Conservation (phyloP, 768 basidiomycete genomes). For the Suillus clintonianus region DNA sequence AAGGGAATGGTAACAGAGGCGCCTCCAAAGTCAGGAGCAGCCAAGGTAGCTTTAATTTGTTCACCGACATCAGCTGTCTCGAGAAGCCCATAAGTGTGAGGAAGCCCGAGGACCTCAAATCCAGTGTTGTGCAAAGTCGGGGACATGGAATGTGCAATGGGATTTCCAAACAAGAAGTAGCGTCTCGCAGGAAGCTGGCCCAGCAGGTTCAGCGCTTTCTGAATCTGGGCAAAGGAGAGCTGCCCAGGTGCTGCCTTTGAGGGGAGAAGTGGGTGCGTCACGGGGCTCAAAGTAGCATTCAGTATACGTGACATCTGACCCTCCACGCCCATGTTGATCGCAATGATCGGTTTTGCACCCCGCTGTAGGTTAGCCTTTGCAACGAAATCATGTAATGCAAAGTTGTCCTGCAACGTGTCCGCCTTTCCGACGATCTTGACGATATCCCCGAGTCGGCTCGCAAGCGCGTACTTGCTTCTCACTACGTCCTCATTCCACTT, state of each 20-base stretch:
- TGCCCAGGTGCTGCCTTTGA: slow-evolving; percentile 91
- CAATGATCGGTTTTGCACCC: slow-evolving; percentile 79
- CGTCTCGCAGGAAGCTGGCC: slow-evolving; percentile 73
- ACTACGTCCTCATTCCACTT: slow-evolving; percentile 74
- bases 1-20: slow-evolving; percentile 96
- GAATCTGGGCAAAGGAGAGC: slow-evolving; percentile 84
- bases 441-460: slow-evolving; percentile 76
- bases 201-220: slow-evolving; percentile 75
- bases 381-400: slow-evolving; percentile 74
- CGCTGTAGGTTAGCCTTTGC: slow-evolving; percentile 42
- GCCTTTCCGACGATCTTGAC: slow-evolving; percentile 94
- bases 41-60: slow-evolving; percentile 62
- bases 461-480: slow-evolving; percentile 68
- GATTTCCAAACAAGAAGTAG: slow-evolving; percentile 89
- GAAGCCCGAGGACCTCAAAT: slow-evolving; percentile 79
- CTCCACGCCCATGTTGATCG: slow-evolving; percentile 89
- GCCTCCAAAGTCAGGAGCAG: slow-evolving; percentile 80
- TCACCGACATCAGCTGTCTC: slow-evolving; percentile 72
- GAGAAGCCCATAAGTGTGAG: slow-evolving; percentile 77
- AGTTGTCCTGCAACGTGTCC: slow-evolving; percentile 71
- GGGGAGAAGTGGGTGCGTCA: slow-evolving; percentile 88
- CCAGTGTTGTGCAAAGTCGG: slow-evolving; percentile 92
- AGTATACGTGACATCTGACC: slow-evolving; percentile 92
- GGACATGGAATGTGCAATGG: slow-evolving; percentile 88
- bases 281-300: slow-evolving; percentile 83